Evolutionary conservation across 306 rosid genomes (phyloP).

Genomic region (Vicia sativa): DNA sequence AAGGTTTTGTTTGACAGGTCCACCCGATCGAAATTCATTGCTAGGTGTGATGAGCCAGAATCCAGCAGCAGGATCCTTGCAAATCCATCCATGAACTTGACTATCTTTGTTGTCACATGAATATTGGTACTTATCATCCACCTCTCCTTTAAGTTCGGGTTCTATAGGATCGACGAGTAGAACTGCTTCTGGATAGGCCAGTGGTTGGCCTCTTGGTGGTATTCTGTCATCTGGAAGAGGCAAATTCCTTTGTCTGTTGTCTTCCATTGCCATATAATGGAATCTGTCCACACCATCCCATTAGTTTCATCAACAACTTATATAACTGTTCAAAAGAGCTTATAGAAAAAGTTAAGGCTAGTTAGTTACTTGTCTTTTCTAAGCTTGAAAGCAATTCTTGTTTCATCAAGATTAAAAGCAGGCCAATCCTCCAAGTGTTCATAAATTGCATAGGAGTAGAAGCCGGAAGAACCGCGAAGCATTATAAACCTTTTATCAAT

Average conservation of each 20-base stretch:
- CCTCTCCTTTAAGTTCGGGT: conserved; percentile 80
- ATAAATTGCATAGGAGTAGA: conserved; percentile 85
- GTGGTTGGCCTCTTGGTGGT: conserved; percentile 56
- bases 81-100: conserved; percentile 87
- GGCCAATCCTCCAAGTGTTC: conserved; percentile 88
- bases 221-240: conserved; percentile 84
- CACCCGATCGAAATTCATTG: conserved; percentile 83
- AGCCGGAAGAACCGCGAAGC: conserved; percentile 82
- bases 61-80: conserved; percentile 60
- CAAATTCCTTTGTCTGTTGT: conserved; percentile 81
- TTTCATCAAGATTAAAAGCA: conserved; percentile 72
- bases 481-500: conserved; percentile 91
- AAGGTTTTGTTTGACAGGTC: conserved; percentile 80
- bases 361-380: conserved; percentile 77
- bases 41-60: conserved; percentile 78
- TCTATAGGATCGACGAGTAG: conserved; percentile 75
- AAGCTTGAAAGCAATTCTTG: conserved; percentile 92
- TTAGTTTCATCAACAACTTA: background rate
- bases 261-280: conserved; percentile 93
- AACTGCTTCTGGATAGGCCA: conserved; percentile 83
- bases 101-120: conserved; percentile 77
- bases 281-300: conserved; percentile 54
- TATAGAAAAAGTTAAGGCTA: background rate
- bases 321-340: background rate
- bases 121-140: conserved; percentile 94